Evolutionary conservation across 306 rosid genomes (phyloP), one percentile per base, ranked within the genome.

Genomic region (Castanea sativa): DNA sequence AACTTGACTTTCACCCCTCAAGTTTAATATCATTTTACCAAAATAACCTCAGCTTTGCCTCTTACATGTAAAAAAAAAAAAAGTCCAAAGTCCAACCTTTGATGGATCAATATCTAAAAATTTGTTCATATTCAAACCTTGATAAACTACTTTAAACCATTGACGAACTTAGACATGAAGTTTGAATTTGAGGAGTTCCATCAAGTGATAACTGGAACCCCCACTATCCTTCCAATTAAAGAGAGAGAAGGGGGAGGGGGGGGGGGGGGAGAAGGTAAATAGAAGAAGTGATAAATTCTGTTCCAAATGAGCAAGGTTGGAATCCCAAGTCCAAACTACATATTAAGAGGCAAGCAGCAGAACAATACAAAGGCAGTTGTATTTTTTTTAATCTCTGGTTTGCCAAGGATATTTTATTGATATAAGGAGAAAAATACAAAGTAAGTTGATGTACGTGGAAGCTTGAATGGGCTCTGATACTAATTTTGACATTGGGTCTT

Each of bases 201-300:
- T 63, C 41, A 2, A 5, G 38, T 29, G 41, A 29, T 63, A 63
- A 14, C 6, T 6, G 19, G 69, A 63, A 5, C 2, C 41, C 15
- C 4, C 41, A 11, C 30, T 29, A 19, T 63, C 9, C 10, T 30
- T 29, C 5, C 1, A 25, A 30, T 15, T 12, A 27, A 13, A 29
- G 16, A 61, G 15, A 60, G 25, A 59, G 4, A n/a, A 0, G 10
- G 1, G 2, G 0, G 0, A 1, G 0, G 0, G 9, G 9, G 2
- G 9, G 4, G 52, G 15, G 3, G 51, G 51, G 14, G 4, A 14
- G 14, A 1, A 2, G 53, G 53, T 49, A 10, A 12, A 25, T 41
- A 29, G 69, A 63, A 63, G 19, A 63, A 29, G 15, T 13, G n/a
- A 14, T 2, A 1, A 63, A 27, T 19, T 32, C 30, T 25, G 33